Conservation (phyloP, 2,329 filamentous ascomycete genomes). For the Stenocarpella maydis region DNA sequence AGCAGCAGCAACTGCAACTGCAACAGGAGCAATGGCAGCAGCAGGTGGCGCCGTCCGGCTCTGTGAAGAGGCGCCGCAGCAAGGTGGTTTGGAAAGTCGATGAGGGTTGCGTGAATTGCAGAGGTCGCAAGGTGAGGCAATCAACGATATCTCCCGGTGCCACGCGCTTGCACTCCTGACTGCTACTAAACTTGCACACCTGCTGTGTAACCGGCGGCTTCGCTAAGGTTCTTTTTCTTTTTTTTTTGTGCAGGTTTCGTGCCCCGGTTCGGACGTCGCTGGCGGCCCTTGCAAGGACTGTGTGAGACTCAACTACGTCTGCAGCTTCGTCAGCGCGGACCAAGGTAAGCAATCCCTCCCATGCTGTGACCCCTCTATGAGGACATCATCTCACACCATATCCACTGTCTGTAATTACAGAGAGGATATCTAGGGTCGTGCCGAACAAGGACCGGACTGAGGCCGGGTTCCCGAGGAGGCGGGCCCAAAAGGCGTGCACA, state of each 20-base stretch:
- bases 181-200: neutral
- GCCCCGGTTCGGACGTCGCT: constrained; percentile 44
- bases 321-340: constrained; percentile 43
- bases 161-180: neutral
- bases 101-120: constrained; percentile 30
- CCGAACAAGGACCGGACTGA: constrained; percentile 52
- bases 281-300: constrained; percentile 50
- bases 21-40: neutral
- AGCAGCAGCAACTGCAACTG: neutral
- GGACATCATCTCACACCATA: neutral
- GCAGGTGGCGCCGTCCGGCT: neutral
- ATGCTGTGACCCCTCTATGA: neutral
- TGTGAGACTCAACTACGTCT: constrained; percentile 47
- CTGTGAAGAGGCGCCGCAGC: constrained; percentile 19
- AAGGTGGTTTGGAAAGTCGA: neutral
- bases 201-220: neutral
- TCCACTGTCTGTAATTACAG: constrained; percentile 34
- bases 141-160: neutral
- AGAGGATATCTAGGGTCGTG: constrained; percentile 47
- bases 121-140: constrained; percentile 33
- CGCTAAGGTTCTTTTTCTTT: constrained; percentile 5
- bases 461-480: constrained; percentile 51
- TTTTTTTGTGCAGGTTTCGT: constrained; percentile 57
- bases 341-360: constrained; percentile 27
- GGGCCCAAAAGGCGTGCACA: constrained; percentile 52